phyloP scores from a whole-genome alignment of 164 flowering plant species.

The Aristolochia contorta region DNA sequence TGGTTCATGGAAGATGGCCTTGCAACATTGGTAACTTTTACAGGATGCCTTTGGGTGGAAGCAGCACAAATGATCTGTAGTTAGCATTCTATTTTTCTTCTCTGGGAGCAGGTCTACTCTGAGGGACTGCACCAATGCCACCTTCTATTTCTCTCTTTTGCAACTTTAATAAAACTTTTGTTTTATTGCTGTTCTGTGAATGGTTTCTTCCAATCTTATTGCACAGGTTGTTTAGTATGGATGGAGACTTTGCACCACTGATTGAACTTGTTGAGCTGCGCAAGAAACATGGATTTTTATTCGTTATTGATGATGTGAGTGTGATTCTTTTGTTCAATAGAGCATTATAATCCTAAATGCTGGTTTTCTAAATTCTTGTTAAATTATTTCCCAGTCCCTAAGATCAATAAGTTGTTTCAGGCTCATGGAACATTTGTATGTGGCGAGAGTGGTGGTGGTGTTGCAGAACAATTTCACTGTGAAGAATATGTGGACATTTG shows the following conservation, averaged over 20 bases:
- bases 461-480: slow-evolving; percentile 68
- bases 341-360: not conserved
- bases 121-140: too few relatives aligned
- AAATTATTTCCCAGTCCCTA: too few relatives aligned
- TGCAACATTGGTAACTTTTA: too few relatives aligned
- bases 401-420: not conserved
- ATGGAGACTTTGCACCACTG: slow-evolving; percentile 96
- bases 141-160: not conserved
- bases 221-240: slow-evolving; percentile 96
- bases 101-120: too few relatives aligned
- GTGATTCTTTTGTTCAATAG: slow-evolving; percentile 3
- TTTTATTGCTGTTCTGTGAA: not conserved
- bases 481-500: slow-evolving; percentile 81
- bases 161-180: not conserved
- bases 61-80: too few relatives aligned
- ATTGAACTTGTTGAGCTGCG: slow-evolving; percentile 66
- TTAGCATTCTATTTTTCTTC: too few relatives aligned
- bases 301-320: slow-evolving; percentile 94
- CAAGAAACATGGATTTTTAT: slow-evolving; percentile 63
- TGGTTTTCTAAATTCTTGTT: too few relatives aligned
- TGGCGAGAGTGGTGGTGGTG: slow-evolving; percentile 86
- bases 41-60: too few relatives aligned
- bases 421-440: slow-evolving; percentile 78
- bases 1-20: too few relatives aligned
- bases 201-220: slow-evolving; percentile 4